Evolutionary conservation across 2,329 filamentous ascomycete genomes (phyloP), one percentile per base, ranked within the genome.

Genomic region (Nothomitra cinnamomea): DNA sequence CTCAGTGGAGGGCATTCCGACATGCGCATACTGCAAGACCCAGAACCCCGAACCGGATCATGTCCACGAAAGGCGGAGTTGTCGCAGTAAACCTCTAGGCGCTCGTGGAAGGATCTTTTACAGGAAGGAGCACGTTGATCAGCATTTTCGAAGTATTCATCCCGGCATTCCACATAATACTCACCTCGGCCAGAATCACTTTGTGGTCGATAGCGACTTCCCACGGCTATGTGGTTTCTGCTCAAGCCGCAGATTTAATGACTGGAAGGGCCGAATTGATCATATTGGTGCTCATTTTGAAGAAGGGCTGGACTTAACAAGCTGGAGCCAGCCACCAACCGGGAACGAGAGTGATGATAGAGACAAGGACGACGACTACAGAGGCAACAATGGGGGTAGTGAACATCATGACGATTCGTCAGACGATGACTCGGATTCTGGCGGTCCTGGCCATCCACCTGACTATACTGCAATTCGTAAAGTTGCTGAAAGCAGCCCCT

Each of bases 101-200:
- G 15, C 40, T n/a, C 40, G 61, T 62, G 3, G 63, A 65, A 54
- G 63, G 64, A 22, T 63, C n/a, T 66, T 32, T 58, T 67, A 65
- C 52, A 56, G 65, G 48, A 63, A 63, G 42, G 66, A 67, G 53
- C 65, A 66, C 48, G 65, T 66, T 56, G 43, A 21, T 47, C 32
- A 67, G 58, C 65, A 67, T 56, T 67, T 67, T 57, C 59, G 63
- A 22, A 67, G 66, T 42, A 63, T 66, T n/a, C 65, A 67, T 51
- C 63, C 64, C 21, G 60, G 60, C 2, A 52, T 65, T 32, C 40
- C 40, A n/a, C 61, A 63, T 53, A 58, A 59, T 21, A 62, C 60
- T 12, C 60, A 64, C n/a, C 40, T 63, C 15, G 40, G 62, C 52
- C 63, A 66, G 52, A 61, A 62, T 38, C 56, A 62, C 12, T 64